Evolutionary conservation across 2,329 filamentous ascomycete genomes (phyloP).

Genomic region (Fusarium coicis): DNA sequence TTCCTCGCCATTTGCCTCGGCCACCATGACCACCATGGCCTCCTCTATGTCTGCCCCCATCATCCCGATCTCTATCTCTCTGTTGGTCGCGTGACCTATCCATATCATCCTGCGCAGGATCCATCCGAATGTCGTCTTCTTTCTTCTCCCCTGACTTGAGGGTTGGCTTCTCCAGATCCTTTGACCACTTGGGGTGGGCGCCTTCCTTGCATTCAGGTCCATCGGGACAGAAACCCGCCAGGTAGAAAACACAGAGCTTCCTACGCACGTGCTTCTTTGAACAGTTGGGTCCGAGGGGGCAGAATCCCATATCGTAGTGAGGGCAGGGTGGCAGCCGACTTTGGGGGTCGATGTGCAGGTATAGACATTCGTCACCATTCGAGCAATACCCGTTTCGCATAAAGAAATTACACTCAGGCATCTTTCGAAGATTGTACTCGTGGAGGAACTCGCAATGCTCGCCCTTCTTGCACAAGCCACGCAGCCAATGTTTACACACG

Average conservation of each 20-base stretch:
- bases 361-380: constrained; percentile 96
- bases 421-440: constrained; percentile 97
- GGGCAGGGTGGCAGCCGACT: constrained; percentile 83
- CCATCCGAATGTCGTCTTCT: constrained; percentile 55
- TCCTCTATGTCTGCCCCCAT: constrained; percentile 48
- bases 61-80: constrained; percentile 44
- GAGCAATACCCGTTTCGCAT: constrained; percentile 93
- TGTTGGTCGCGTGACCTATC: constrained; percentile 50
- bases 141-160: constrained; percentile 75
- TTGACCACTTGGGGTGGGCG: constrained; percentile 84
- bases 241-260: constrained; percentile 83
- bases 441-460: constrained; percentile 97
- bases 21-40: constrained; percentile 44
- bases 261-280: constrained; percentile 89
- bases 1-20: constrained; percentile 53
- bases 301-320: constrained; percentile 95
- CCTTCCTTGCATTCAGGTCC: constrained; percentile 79
- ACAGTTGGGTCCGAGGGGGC: constrained; percentile 87
- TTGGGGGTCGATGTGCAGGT: constrained; percentile 88
- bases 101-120: constrained; percentile 50
- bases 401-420: constrained; percentile 99
- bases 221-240: constrained; percentile 95
- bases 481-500: constrained; percentile 98
- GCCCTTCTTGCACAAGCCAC: constrained; percentile 97
- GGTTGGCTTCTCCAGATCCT: constrained; percentile 78